Conservation (phyloP, 2,329 filamentous ascomycete genomes). For the Dissoconium aciculare region DNA sequence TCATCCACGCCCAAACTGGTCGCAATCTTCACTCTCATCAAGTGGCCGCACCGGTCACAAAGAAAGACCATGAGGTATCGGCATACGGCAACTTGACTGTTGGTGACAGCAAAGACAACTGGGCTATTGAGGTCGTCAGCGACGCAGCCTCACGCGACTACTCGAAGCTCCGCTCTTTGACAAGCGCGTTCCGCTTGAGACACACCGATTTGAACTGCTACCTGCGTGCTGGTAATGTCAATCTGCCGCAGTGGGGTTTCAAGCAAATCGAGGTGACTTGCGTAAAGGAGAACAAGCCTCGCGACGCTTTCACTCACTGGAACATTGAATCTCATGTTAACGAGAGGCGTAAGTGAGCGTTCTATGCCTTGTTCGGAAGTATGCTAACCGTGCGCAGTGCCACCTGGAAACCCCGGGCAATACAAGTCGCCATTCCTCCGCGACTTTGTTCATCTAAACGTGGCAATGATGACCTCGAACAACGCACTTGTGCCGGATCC, state of each 20-base stretch:
- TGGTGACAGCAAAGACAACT: conserved; percentile 96
- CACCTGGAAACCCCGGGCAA: conserved; percentile 70
- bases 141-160: conserved; percentile 79
- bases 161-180: conserved; percentile 76
- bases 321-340: conserved; percentile 94
- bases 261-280: conserved; percentile 98
- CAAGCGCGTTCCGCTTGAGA: conserved; percentile 78
- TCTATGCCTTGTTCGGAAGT: conserved; percentile 1
- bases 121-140: conserved; percentile 79
- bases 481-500: conserved; percentile 95
- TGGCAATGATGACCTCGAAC: conserved; percentile 99
- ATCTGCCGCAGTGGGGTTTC: conserved; percentile 97
- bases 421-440: conserved; percentile 97
- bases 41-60: conserved; percentile 75
- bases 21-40: conserved; percentile 94
- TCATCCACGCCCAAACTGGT: conserved; percentile 89
- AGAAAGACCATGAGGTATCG: conserved; percentile 83
- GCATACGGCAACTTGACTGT: conserved; percentile 91
- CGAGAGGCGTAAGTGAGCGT: conserved; percentile 58
- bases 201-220: conserved; percentile 79
- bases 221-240: conserved; percentile 84
- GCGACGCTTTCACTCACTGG: conserved; percentile 95
- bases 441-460: conserved; percentile 94
- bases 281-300: conserved; percentile 79
- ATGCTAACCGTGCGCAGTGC: conserved; percentile 43